phyloP scores from a whole-genome alignment of 106 monocot genomes.

The Dendrobium huoshanense region DNA sequence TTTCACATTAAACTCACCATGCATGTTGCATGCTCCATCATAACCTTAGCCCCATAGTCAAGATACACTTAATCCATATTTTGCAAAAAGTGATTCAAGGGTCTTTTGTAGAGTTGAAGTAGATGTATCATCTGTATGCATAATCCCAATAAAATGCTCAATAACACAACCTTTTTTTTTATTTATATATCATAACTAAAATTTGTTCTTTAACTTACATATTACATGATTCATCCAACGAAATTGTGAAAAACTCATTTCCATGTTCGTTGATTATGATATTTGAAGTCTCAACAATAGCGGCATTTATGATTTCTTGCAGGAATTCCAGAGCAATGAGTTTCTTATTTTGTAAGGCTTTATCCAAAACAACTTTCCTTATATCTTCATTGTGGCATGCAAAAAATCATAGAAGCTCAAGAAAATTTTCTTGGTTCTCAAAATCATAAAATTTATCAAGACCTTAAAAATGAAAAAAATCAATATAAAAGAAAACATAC shows the following conservation, averaged over 20 bases:
- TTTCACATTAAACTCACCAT: background rate
- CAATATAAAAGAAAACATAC: background rate
- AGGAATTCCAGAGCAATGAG: background rate
- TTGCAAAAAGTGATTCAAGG: background rate
- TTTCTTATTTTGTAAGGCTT: conserved; percentile 2
- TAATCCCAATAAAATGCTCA: background rate
- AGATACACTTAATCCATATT: background rate
- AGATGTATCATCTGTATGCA: background rate
- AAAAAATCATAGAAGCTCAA: background rate
- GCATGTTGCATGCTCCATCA: background rate
- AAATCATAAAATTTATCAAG: background rate
- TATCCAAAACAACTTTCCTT: background rate
- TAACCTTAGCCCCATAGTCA: no score
- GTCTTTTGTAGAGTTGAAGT: background rate
- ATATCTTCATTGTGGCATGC: conserved; percentile 6
- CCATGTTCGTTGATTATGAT: no score
- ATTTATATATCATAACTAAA: background rate
- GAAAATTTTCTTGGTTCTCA: background rate
- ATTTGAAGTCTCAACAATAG: background rate
- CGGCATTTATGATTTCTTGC: background rate
- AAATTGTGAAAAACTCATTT: background rate
- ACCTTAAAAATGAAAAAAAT: conserved; percentile 2
- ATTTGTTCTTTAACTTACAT: background rate
- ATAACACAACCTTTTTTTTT: background rate
- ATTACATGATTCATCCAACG: background rate